phyloP scores from a whole-genome alignment of 768 basidiomycete genomes.

The Gymnopilus junonius region DNA sequence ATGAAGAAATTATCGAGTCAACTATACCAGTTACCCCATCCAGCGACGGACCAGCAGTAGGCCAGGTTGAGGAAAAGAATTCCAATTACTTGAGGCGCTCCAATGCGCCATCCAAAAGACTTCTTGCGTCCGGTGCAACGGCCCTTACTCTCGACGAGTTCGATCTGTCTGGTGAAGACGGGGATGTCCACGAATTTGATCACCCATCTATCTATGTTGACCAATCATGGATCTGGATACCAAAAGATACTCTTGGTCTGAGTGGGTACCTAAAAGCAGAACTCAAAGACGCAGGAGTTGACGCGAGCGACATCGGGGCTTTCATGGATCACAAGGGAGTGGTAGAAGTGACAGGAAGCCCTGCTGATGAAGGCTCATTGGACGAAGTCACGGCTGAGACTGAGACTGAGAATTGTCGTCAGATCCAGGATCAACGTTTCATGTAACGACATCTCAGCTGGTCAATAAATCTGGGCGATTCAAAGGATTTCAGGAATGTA shows the following conservation, averaged over 20 bases:
- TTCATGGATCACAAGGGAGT: conserved; percentile 46
- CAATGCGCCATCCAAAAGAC: conserved; percentile 15
- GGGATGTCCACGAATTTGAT: conserved; percentile 49
- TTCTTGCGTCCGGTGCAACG: conserved; percentile 32
- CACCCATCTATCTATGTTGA: conserved; percentile 51
- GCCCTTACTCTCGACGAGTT: conserved; percentile 34
- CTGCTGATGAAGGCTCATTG: conserved; percentile 48
- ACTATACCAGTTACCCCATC: conserved; percentile 10
- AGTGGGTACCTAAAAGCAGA: conserved; percentile 42
- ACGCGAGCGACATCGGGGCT: conserved; percentile 49
- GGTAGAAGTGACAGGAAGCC: conserved; percentile 49
- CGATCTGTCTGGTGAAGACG: conserved; percentile 36
- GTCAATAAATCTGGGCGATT: too few relatives aligned
- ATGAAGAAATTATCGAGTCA: neutral
- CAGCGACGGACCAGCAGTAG: neutral
- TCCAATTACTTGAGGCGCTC: too few relatives aligned
- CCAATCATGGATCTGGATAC: conserved; percentile 53
- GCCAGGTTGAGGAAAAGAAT: conserved; percentile 9
- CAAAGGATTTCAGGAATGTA: too few relatives aligned
- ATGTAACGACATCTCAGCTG: too few relatives aligned
- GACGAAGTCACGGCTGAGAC: too few relatives aligned
- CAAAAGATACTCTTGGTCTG: conserved; percentile 45
- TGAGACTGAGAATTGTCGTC: too few relatives aligned
- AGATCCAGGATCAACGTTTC: too few relatives aligned
- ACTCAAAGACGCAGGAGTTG: conserved; percentile 40